A percentile compares a stretch with the other conserved stretches of the same genome.
These are phyloP conservation scores for Penicillium psychrosexuale DNA, from an alignment of 2,329 filamentous ascomycete species.

Conservation along the genomic window DNA sequence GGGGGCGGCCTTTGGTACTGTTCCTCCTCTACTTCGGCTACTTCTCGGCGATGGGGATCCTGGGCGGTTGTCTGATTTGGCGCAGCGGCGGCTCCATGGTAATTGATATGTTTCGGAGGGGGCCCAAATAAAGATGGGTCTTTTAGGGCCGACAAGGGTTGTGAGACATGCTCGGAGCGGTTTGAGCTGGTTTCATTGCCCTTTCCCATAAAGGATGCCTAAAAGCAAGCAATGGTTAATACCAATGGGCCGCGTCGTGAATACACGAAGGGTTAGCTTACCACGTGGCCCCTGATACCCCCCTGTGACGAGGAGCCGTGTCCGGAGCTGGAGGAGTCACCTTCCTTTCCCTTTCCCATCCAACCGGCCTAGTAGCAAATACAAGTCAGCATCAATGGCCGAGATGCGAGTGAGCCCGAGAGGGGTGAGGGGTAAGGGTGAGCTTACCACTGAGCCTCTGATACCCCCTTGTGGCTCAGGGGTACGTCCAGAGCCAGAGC, in stretches of 20 bases:
- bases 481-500: neutral
- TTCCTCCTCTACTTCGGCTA: conserved; percentile 30
- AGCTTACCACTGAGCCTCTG: conserved; percentile 46
- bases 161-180: conserved; percentile 51
- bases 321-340: conserved; percentile 25
- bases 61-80: conserved; percentile 41
- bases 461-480: neutral
- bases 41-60: conserved; percentile 31
- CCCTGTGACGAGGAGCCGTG: neutral
- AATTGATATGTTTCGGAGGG: conserved; percentile 66
- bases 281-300: conserved; percentile 43
- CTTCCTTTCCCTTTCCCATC: conserved; percentile 55
- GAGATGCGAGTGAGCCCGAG: neutral
- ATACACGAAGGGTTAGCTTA: conserved; percentile 32
- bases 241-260: conserved; percentile 14
- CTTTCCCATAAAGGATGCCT: conserved; percentile 60
- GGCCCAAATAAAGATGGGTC: conserved; percentile 77
- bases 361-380: conserved; percentile 50
- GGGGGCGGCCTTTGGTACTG: conserved; percentile 38
- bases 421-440: neutral
- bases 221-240: conserved; percentile 7
- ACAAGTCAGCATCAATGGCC: conserved; percentile 16
- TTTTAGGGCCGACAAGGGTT: conserved; percentile 66
- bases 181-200: conserved; percentile 48
- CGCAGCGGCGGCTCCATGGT: conserved; percentile 46